Conservation (phyloP, 2,329 filamentous ascomycete genomes). For the Anthostomella pinea region DNA sequence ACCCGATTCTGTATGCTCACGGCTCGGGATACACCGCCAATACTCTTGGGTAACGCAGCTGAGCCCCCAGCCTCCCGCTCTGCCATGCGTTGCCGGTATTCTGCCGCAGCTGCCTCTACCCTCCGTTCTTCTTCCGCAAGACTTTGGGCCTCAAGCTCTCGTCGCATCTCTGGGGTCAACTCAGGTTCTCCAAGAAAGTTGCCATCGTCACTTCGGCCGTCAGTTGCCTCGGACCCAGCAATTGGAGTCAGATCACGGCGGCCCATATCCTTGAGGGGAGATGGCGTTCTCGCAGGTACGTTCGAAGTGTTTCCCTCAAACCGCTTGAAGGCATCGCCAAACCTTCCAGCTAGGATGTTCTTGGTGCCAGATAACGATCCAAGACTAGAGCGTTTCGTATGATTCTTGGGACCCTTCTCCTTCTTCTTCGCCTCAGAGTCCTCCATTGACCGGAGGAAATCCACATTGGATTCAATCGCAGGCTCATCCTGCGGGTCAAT, state of each 20-base stretch:
- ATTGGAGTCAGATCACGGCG: constrained; percentile 64
- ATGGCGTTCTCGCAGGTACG: constrained; percentile 42
- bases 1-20: constrained; percentile 91
- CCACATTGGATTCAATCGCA: constrained; percentile 75
- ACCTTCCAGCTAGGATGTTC: constrained; percentile 79
- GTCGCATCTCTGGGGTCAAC: constrained; percentile 80
- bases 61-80: constrained; percentile 49
- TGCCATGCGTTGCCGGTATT: constrained; percentile 76
- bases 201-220: constrained; percentile 65
- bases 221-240: constrained; percentile 71
- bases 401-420: constrained; percentile 48
- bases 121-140: constrained; percentile 85
- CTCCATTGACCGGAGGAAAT: constrained; percentile 78
- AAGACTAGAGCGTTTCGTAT: constrained; percentile 71
- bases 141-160: constrained; percentile 80
- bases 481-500: constrained; percentile 53
- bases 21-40: constrained; percentile 62
- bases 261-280: constrained; percentile 47
- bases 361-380: constrained; percentile 72
- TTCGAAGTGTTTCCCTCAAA: constrained; percentile 63
- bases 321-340: constrained; percentile 89
- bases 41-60: constrained; percentile 49
- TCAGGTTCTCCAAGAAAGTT: constrained; percentile 62
- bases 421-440: constrained; percentile 57
- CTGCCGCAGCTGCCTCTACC: constrained; percentile 83